Evolutionary conservation across 805 yeast species (phyloP), one percentile per base, ranked within the genome.

Genomic region (Candida ulmi): DNA sequence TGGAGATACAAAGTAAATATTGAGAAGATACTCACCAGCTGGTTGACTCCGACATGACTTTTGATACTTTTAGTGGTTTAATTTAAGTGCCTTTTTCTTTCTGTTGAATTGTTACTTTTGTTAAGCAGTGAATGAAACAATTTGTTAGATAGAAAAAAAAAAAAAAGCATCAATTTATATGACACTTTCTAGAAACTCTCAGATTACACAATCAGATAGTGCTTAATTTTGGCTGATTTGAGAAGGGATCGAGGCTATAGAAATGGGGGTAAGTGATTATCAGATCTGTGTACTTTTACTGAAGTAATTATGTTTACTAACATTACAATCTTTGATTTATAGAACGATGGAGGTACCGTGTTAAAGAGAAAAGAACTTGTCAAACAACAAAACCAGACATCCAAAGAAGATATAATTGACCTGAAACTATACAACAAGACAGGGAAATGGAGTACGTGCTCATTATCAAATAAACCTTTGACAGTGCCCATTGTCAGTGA

Each of bases 301-400:
- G n/a, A 19, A 30, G 38, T 36, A 7, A 21, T 21, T 21, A 21
- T 21, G n/a, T 26, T 26, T 11, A 12, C 11, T 12, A 12, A 11
- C n/a, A 26, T 12, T 26, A 26, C 5, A 8, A 26, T 26, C 12
- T 11, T 13, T 12, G 29, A 7, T 27, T 19, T 16, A 9, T 32
- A 67, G 72, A 77, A 76, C 44, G 91, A 83, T 54, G 91, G 91
- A n/a, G 88, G 90, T 3, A 70, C 85, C 1, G 72, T 82, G 16
- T 79, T 81, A 13, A 72, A 72, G 37, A 64, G 85, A 24, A 68
- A 68, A 42, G 84, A 80, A 44, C 66, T 75, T 11, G 57, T 60
- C 13, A 57, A 49, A 28, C 54, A 50, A 30, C 41, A 36, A 29
- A 24, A 30, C 5, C 19, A 9, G 4, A 30, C 15, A 7, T 39